A percentile compares a stretch with the other conserved stretches of the same genome.
Conservation (phyloP, 768 basidiomycete genomes). For the Termitomyces sp. region DNA sequence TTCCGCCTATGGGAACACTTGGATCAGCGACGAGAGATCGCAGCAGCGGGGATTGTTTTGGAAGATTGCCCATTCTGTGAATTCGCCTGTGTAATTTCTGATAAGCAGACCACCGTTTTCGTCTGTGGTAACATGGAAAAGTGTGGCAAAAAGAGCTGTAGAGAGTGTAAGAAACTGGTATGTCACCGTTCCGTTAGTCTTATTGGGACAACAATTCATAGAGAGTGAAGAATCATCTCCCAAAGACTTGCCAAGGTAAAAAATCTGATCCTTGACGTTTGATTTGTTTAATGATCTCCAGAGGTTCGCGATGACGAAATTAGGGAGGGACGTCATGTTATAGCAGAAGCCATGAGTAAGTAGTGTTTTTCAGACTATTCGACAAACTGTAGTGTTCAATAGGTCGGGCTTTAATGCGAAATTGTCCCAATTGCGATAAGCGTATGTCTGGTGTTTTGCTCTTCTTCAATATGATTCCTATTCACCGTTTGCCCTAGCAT, state of each 20-base stretch:
- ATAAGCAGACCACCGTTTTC: constrained; percentile 44
- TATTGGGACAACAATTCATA: not conserved
- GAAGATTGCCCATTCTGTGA: constrained; percentile 80
- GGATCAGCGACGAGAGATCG: constrained; percentile 60
- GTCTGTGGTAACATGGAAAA: constrained; percentile 31
- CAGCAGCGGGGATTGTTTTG: constrained; percentile 62
- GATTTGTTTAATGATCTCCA: not conserved
- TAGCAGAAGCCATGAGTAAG: constrained; percentile 81
- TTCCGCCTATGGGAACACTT: constrained; percentile 55
- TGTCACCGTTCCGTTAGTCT: not conserved
- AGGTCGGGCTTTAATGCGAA: constrained; percentile 69
- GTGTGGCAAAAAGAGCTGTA: constrained; percentile 59
- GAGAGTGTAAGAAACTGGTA: constrained; percentile 60
- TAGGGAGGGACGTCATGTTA: constrained; percentile 49
- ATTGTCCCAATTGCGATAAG: constrained; percentile 68
- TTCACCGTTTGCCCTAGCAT: not conserved
- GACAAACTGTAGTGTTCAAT: not conserved
- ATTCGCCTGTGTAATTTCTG: constrained; percentile 57
- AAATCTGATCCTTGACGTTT: not conserved
- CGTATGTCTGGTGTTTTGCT: constrained; percentile 28
- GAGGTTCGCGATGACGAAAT: constrained; percentile 7
- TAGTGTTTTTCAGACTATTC: constrained; percentile 1
- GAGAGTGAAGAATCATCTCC: constrained; percentile 52
- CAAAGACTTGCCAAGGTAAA: constrained; percentile 37
- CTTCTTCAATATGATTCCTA: not conserved